Base-by-base conservation (phyloP, 495 filamentous ascomycete genomes). In the Penicillium antarcticum region DNA sequence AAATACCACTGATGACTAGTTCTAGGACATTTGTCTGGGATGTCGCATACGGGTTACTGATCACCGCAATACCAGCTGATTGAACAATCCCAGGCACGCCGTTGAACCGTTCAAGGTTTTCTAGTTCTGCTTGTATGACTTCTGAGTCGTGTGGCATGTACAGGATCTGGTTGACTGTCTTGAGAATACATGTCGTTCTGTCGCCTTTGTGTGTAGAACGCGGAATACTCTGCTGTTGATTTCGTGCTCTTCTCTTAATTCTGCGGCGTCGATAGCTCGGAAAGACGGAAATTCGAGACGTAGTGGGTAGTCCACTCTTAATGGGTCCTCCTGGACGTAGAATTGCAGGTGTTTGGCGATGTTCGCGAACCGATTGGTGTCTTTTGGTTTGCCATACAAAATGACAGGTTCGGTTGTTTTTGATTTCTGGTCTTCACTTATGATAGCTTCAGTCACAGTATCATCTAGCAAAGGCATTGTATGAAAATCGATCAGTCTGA, bases 81-180 rank as follows among this genome's bases (percentile, higher is more conserved):
- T 66, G 60, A 4, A 53, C 57, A 35, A 61, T 59, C 24, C 55
- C 53, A 4, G 48, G 26, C 14, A 50, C 37, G 6, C 58, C 48
- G 48, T 29, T 40, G 23, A 61, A 63, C 1, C 39, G 17, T 29
- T 56, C 19, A 5, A 65, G 53, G 40, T 62, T 60, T 42, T 60
- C 43, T 4, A 62, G 54, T 42, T 62, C 62, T 45, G 50, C n/a
- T 53, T 40, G 49, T 34, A 60, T 34, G 18, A 56, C 46, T 1
- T 60, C 42, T 3, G 62, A 56, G 32, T 65, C 56, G 19, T 41
- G 55, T 33, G 59, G 49, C 7, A 55, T 12, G 26, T 66, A 66
- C 17, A 55, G 26, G 34, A 52, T 52, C 3, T 53, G 54, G 23
- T 66, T 53, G 5, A 62, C 41, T 10, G 52, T 34, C 48, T 66